Evolutionary conservation across 179 eudicot genomes (phyloP).

Genomic region (Corrigiola litoralis): DNA sequence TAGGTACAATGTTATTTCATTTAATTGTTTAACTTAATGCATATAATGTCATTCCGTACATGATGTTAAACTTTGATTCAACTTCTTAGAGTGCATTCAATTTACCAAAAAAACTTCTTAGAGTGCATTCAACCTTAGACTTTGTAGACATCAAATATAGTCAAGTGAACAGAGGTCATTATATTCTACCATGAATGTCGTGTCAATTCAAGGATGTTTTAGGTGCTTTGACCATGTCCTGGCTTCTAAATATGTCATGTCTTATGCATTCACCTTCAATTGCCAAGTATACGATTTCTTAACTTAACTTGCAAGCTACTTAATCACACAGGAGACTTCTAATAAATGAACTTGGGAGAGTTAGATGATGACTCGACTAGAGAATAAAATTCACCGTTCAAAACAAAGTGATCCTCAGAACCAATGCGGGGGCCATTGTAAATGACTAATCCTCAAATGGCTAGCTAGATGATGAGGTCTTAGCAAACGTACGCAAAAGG

Average conservation of each 20-base stretch:
- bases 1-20: too few relatives aligned
- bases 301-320: neutral
- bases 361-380: neutral
- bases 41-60: too few relatives aligned
- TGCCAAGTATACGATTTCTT: neutral
- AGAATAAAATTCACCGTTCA: neutral
- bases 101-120: too few relatives aligned
- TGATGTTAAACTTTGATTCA: too few relatives aligned
- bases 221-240: neutral
- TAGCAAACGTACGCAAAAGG: too few relatives aligned
- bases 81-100: too few relatives aligned
- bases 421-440: neutral
- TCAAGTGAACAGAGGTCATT: neutral
- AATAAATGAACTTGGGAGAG: neutral
- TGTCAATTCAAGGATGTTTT: neutral
- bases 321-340: neutral
- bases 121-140: neutral
- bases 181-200: neutral
- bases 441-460: neutral
- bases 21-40: too few relatives aligned
- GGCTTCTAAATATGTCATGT: neutral
- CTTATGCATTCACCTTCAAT: neutral
- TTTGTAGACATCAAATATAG: neutral
- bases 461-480: constrained; percentile 16
- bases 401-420: too few relatives aligned